Percentiles rank a stretch among this genome's conserved stretches.
Evolutionary conservation across 805 yeast species (phyloP).

Genomic region (Candida khao-thaluensis): DNA sequence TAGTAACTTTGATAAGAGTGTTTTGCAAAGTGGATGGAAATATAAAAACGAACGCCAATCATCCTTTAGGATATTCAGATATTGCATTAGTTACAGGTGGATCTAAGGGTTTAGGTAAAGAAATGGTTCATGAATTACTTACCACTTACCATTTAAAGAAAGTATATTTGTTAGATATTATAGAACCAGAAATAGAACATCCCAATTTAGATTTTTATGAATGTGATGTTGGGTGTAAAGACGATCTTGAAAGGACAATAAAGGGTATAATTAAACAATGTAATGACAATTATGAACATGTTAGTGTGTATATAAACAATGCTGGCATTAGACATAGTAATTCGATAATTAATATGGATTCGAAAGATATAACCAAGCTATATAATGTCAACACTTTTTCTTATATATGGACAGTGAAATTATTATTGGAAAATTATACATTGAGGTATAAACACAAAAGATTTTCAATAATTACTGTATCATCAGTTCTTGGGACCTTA

Average conservation of each 20-base stretch:
- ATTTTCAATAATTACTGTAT: conserved; percentile 35
- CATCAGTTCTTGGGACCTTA: conserved; percentile 48
- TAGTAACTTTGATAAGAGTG: not conserved
- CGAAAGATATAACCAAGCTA: conserved; percentile 21
- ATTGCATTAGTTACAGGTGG: conserved; percentile 52
- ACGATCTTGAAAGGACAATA: conserved; percentile 17
- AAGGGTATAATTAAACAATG: conserved; percentile 22
- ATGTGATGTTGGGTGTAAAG: conserved; percentile 25
- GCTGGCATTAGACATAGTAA: conserved; percentile 48
- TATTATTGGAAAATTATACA: conserved; percentile 16
- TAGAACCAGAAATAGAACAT: conserved; percentile 7
- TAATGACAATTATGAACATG: conserved; percentile 11
- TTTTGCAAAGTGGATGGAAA: conserved; percentile 4
- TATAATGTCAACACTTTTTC: conserved; percentile 35
- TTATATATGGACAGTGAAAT: conserved; percentile 25
- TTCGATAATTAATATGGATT: conserved; percentile 24
- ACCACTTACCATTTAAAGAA: conserved; percentile 16
- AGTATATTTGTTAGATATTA: conserved; percentile 17
- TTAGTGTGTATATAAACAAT: conserved; percentile 40
- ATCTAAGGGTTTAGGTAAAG: conserved; percentile 48
- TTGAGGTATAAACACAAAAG: not conserved
- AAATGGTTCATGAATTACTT: conserved; percentile 30
- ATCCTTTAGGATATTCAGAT: conserved; percentile 11
- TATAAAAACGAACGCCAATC: not conserved
- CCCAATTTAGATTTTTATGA: conserved; percentile 16